These are phyloP conservation scores for Suillus clintonianus DNA, from an alignment of 768 basidiomycete genomes.

Conservation along the genomic window DNA sequence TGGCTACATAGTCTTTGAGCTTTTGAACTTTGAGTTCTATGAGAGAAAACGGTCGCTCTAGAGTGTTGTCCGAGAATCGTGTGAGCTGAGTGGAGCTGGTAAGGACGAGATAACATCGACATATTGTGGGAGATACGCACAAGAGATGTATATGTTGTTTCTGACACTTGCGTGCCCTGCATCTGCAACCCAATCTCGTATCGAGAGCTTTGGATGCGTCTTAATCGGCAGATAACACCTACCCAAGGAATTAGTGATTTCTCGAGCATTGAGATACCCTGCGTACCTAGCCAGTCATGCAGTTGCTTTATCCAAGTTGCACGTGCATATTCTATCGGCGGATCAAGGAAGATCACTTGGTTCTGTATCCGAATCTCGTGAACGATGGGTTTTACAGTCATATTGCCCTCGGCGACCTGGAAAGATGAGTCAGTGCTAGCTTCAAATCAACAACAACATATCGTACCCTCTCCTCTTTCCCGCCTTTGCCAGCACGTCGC, in stretches of 20 bases:
- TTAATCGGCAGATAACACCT: conserved; percentile 87
- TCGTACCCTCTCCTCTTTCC: conserved; percentile 76
- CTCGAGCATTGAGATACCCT: not conserved
- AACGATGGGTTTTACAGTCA: conserved; percentile 82
- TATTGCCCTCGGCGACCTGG: conserved; percentile 70
- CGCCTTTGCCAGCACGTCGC: conserved; percentile 67
- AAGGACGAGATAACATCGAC: conserved; percentile 3
- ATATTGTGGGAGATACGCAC: conserved; percentile 42
- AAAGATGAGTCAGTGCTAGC: not conserved
- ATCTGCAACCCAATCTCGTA: conserved; percentile 97
- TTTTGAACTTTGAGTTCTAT: conserved; percentile 89
- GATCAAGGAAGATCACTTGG: conserved; percentile 98
- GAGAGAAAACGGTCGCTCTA: conserved; percentile 80
- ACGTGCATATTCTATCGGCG: conserved; percentile 93
- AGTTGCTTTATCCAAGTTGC: conserved; percentile 87
- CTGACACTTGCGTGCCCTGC: conserved; percentile 63
- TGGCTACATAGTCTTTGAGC: conserved; percentile 87
- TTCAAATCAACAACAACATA: not conserved
- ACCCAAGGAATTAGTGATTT: not conserved
- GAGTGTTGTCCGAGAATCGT: conserved; percentile 67
- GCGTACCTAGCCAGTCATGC: conserved; percentile 83
- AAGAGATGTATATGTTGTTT: conserved; percentile 81
- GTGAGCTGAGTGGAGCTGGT: conserved; percentile 54
- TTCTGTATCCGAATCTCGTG: conserved; percentile 99
- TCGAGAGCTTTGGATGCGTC: conserved; percentile 89